A percentile compares a stretch with the other conserved stretches of the same genome.
Conservation (phyloP, 2,329 filamentous ascomycete species). For the Dothideomycetes sp. region DNA sequence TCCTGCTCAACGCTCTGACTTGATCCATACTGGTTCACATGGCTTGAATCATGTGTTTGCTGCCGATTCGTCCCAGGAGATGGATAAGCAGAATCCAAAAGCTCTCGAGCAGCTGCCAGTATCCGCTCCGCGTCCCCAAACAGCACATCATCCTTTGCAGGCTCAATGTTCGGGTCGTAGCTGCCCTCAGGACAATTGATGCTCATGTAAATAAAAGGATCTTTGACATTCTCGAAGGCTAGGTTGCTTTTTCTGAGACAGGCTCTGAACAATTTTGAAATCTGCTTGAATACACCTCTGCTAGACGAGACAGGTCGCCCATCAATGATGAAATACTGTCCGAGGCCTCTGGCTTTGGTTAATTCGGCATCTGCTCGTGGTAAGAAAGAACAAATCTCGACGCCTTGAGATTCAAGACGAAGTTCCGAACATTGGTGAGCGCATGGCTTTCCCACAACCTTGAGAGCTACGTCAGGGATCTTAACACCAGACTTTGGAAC, state of each 20-base stretch:
- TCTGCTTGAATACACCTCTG: constrained; percentile 48
- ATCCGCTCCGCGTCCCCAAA: constrained; percentile 47
- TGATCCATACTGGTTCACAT: background rate
- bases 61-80: too few species aligned
- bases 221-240: constrained; percentile 25
- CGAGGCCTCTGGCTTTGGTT: constrained; percentile 28
- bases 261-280: constrained; percentile 43
- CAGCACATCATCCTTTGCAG: constrained; percentile 60
- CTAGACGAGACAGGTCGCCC: constrained; percentile 49
- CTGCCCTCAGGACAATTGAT: constrained; percentile 49
- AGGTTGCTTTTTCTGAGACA: constrained; percentile 25
- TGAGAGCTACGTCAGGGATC: constrained; percentile 48
- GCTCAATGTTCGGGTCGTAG: constrained; percentile 64
- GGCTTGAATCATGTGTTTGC: background rate
- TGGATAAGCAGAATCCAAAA: too few species aligned
- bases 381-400: constrained; percentile 47
- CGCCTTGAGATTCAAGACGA: constrained; percentile 26
- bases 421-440: constrained; percentile 42
- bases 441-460: constrained; percentile 49
- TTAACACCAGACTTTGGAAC: constrained; percentile 41
- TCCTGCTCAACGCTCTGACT: background rate
- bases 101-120: constrained; percentile 32
- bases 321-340: constrained; percentile 57
- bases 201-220: constrained; percentile 53
- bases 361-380: constrained; percentile 38